Percentiles rank a stretch among this genome's conserved stretches.
phyloP scores from a whole-genome alignment of 257 asterid genomes.

The Linderniella brevidens region DNA sequence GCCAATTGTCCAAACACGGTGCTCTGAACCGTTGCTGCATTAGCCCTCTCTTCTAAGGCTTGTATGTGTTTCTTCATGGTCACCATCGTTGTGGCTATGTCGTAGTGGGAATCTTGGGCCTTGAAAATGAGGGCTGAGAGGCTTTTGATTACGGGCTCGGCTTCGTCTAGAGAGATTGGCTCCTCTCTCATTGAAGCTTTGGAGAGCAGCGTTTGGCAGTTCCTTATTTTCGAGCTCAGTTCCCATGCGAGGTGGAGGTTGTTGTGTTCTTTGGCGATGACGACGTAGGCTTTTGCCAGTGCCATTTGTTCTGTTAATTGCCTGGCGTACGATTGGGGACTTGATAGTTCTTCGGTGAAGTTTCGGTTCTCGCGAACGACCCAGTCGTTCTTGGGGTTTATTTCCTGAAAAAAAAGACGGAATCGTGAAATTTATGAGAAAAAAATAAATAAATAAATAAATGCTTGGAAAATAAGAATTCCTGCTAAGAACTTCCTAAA shows the following conservation, averaged over 20 bases:
- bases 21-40: slow-evolving; percentile 42
- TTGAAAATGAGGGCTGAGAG: slow-evolving; percentile 48
- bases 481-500: too few species aligned
- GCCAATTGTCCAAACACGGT: slow-evolving; percentile 42
- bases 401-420: slow-evolving; percentile 27
- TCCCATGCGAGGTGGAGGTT: slow-evolving; percentile 70
- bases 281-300: slow-evolving; percentile 61
- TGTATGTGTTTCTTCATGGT: slow-evolving; percentile 58
- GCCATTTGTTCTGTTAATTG: slow-evolving; percentile 64
- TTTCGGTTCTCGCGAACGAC: slow-evolving; percentile 22
- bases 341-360: slow-evolving; percentile 31
- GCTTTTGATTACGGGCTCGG: slow-evolving; percentile 48
- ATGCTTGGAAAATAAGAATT: background rate
- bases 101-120: slow-evolving; percentile 60
- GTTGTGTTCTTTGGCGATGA: slow-evolving; percentile 60
- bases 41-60: slow-evolving; percentile 47
- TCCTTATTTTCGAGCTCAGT: slow-evolving; percentile 56
- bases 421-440: background rate
- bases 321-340: slow-evolving; percentile 48
- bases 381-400: slow-evolving; percentile 19
- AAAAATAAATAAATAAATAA: background rate
- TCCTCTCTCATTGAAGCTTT: slow-evolving; percentile 52
- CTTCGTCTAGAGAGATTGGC: slow-evolving; percentile 49
- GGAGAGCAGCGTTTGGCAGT: slow-evolving; percentile 47
- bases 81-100: slow-evolving; percentile 60